Base-by-base conservation (phyloP, 1,284 basidiomycete genomes). In the Apiotrichum gamsii region DNA sequence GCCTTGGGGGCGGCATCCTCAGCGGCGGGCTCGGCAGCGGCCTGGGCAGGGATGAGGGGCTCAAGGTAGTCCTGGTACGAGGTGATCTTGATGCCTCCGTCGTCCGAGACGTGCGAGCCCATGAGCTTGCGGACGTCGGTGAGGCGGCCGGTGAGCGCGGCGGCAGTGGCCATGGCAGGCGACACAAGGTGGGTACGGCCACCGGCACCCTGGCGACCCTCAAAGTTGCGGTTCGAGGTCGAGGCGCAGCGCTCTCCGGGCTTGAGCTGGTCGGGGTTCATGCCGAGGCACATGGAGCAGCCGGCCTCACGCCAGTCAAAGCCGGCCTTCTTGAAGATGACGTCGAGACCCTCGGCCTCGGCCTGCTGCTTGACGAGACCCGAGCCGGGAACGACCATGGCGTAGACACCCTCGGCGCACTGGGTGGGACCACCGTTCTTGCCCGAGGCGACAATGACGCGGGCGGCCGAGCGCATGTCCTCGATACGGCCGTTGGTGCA, bases 271-370 rank as follows among this genome's bases (percentile, higher is more conserved):
- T 96, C 91, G 10, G 91, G 89, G 74, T 96, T 96, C 93, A 96
- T 96, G 35, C 90, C 93, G 54, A 96, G 72, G 73, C 91, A 96
- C 93, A 96, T 96, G 25, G 93, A 96, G 70, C 91, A 96, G 25
- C 91, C 91, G 24, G 93, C 93, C 74, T 96, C 93, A 50, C 91
- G 81, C 91, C 90, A 96, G 70, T 96, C 93, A 64, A 95, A 96
- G 18, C 93, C 93, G 23, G 91, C 91, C 43, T 88, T 85, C 72
- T 84, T 90, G 79, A 96, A 93, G 63, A 96, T 77, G 46, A 79
- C 79, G 64, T 95, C 90, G 51, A 96, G 78, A 32, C 91, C 90
- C 65, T 96, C 91, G 21, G 83, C 85, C 74, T 96, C 91, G 14
- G 93, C 90, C 66, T 95, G 93, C 65, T 90, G 83, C 72, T 94